Evolutionary conservation across 2,329 filamentous ascomycete species (phyloP).

Genomic region (Aspergillus fructus): DNA sequence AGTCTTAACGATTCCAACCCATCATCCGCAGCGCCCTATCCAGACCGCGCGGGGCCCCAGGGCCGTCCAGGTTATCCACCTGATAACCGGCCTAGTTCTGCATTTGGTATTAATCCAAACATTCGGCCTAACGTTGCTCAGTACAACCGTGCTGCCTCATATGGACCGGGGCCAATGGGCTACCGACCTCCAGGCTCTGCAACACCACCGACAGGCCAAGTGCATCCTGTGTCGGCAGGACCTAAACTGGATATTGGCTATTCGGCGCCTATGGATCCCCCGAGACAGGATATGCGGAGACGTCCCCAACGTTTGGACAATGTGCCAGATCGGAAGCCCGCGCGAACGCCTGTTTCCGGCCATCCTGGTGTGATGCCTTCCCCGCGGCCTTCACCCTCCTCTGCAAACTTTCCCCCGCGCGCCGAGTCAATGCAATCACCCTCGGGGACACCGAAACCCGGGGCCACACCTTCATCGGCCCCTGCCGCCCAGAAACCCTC

Average conservation of each 20-base stretch:
- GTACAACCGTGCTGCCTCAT: constrained; percentile 34
- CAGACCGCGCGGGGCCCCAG: constrained; percentile 36
- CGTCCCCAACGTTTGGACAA: constrained; percentile 31
- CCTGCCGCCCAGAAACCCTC: constrained; percentile 37
- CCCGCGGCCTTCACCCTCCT: constrained; percentile 32
- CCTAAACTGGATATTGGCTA: constrained; percentile 49
- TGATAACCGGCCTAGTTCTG: constrained; percentile 45
- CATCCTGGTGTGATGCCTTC: constrained; percentile 25
- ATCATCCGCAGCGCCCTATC: constrained; percentile 44
- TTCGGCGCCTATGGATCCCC: constrained; percentile 46
- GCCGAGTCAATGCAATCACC: constrained; percentile 31
- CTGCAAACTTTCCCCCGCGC: constrained; percentile 35
- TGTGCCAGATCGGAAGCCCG: constrained; percentile 30
- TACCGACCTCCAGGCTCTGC: constrained; percentile 35
- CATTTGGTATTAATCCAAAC: constrained; percentile 51
- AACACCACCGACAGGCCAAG: constrained; percentile 31
- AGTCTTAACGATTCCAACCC: constrained; percentile 33
- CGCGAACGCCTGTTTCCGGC: constrained; percentile 30
- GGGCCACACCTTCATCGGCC: constrained; percentile 20
- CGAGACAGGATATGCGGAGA: constrained; percentile 27
- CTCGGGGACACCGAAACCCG: constrained; percentile 38
- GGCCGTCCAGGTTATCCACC: constrained; percentile 35
- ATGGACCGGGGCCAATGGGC: constrained; percentile 33
- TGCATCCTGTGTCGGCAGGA: constrained; percentile 31
- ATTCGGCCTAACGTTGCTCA: constrained; percentile 42